Evolutionary conservation across 2,329 filamentous ascomycete species (phyloP), one percentile per base, ranked within the genome.

Genomic region (Fusarium brachygibbosum): DNA sequence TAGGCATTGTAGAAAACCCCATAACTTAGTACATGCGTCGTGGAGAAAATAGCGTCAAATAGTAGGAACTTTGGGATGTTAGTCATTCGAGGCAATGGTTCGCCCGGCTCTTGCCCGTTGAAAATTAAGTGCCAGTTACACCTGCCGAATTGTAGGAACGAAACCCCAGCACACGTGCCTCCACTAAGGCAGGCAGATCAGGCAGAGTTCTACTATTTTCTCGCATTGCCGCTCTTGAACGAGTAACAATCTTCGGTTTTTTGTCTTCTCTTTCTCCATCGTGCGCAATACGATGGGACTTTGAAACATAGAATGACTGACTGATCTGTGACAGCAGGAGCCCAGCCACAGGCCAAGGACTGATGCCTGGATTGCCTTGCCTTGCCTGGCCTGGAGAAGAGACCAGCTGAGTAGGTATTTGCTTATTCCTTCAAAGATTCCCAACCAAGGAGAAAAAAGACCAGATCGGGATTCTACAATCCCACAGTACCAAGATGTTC

Each of bases 41-140:
- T 49, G 61, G 48, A 52, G 54, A 41, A 49, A 42, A 54, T 68
- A 58, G 54, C 54, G 51, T 68, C 66, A 61, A 54, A 68, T 46
- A 38, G 54, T 58, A 45, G 61, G 61, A 37, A 63, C 67, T 70
- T 70, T 69, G 63, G 66, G 34, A 52, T 64, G 66, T 63, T 62
- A 69, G 62, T 63, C 52, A 67, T 55, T 54, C 23, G 34, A 69
- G 67, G 67, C 62, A 68, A 68, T 70, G 66, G 67, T 68, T 68
- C 67, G 67, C 67, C 62, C 32, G 34, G 60, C 60, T 65, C 41
- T 37, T 34, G 41, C 60, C 41, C 28, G 25, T 37, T 34, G 40
- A 23, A 38, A 63, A 35, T 31, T 29, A 19, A 40, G 28, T 49
- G 32, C 45, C 23, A 38, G 45, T 46, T 38, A 32, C 52, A 37